A percentile compares a stretch with the other conserved stretches of the same genome.
Evolutionary conservation across 2,329 filamentous ascomycete species (phyloP).

Genomic region (Colletotrichum spinosum): DNA sequence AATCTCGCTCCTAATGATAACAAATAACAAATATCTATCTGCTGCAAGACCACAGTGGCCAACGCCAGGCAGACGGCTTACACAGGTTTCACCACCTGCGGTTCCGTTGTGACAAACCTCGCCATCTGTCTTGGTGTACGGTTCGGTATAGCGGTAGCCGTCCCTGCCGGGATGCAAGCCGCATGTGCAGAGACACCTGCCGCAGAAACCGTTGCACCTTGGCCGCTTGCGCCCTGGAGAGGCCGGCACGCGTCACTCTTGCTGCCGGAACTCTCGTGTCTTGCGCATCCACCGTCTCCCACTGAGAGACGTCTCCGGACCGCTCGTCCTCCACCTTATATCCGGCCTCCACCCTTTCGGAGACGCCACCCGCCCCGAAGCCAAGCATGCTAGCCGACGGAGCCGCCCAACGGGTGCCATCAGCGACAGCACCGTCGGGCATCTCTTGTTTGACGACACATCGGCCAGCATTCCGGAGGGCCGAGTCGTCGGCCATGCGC

Average conservation of each 20-base stretch:
- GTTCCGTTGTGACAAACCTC: not conserved
- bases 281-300: not conserved
- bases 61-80: not conserved
- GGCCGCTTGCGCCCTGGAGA: not conserved
- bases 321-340: not conserved
- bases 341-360: not conserved
- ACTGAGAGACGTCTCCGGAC: slow-evolving; percentile 7
- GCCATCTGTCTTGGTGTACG: not conserved
- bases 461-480: not conserved
- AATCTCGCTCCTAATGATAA: not conserved
- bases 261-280: not conserved
- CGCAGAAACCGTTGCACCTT: slow-evolving; percentile 1
- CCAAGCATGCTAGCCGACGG: not conserved
- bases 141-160: slow-evolving; percentile 1
- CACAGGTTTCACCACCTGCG: not conserved
- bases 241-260: not conserved
- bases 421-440: no score
- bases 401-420: not conserved
- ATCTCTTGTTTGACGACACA: no score
- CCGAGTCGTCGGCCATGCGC: not conserved
- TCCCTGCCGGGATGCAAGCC: not conserved
- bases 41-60: not conserved
- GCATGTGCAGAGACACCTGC: slow-evolving; percentile 6
- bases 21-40: not conserved
- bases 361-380: not conserved